Evolutionary conservation across 2,329 filamentous ascomycete genomes (phyloP).

Genomic region (Knoxdaviesia capensis): DNA sequence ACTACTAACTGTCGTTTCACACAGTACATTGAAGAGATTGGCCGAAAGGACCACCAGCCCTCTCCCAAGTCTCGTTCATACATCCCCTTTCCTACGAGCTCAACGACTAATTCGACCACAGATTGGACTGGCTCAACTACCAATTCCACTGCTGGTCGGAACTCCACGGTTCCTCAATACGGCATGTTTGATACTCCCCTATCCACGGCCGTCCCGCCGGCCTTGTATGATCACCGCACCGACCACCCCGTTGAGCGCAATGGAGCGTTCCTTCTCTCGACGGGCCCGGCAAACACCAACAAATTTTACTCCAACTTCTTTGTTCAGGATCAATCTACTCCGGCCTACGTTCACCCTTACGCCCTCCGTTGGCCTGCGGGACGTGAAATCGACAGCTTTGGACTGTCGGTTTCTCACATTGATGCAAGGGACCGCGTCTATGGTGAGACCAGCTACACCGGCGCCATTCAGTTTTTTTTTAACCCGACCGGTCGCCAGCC

Average conservation of each 20-base stretch:
- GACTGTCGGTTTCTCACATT: slow-evolving; percentile 57
- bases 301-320: slow-evolving; percentile 72
- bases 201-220: no score
- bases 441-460: slow-evolving; percentile 35
- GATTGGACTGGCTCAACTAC: no score
- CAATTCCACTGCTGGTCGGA: no score
- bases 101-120: no score
- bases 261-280: slow-evolving; percentile 11
- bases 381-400: slow-evolving; percentile 48
- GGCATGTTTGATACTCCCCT: no score
- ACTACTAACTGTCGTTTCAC: no score
- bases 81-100: no score
- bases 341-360: slow-evolving; percentile 61
- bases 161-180: no score
- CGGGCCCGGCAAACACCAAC: slow-evolving; percentile 34
- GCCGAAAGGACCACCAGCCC: no score
- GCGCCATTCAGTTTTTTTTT: slow-evolving; percentile 50
- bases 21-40: no score
- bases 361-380: slow-evolving; percentile 46
- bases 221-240: slow-evolving; percentile 3
- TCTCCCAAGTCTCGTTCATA: no score
- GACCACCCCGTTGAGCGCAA: slow-evolving; percentile 39
- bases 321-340: slow-evolving; percentile 47
- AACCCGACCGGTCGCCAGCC: slow-evolving; percentile 72
- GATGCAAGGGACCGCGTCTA: slow-evolving; percentile 47